Percentiles rank a stretch among this genome's conserved stretches.
phyloP scores from a whole-genome alignment of 140 eudicot species.

The Artemisia princeps region DNA sequence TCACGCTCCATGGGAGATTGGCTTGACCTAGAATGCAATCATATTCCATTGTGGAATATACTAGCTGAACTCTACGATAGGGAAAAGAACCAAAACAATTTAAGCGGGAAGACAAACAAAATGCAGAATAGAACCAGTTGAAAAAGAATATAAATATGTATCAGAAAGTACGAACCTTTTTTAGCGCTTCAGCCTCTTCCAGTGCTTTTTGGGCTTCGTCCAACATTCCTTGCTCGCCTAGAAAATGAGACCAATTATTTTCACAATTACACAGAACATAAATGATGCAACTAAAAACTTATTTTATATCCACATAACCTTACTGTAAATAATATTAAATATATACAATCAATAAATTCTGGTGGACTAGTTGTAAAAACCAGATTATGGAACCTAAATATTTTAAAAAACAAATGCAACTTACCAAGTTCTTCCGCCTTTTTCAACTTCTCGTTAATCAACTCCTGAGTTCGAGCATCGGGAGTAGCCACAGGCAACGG shows the following conservation, averaged over 20 bases:
- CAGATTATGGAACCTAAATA: neutral
- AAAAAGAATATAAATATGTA: neutral
- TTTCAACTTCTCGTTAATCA: conserved; percentile 93
- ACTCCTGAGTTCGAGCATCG: conserved; percentile 86
- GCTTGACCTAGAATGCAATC: conserved; percentile 28
- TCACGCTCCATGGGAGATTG: conserved; percentile 24
- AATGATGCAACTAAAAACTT: neutral
- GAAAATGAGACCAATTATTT: conserved; percentile 10
- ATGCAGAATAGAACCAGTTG: neutral
- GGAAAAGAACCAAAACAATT: conserved; percentile 4
- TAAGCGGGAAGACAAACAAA: conserved; percentile 9
- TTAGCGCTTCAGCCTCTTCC: conserved; percentile 98
- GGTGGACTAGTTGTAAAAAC: neutral
- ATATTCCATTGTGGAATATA: conserved; percentile 23
- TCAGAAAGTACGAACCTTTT: conserved; percentile 51
- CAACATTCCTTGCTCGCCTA: conserved; percentile 95
- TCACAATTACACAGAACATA: neutral
- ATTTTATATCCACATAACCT: neutral
- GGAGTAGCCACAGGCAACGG: conserved; percentile 67
- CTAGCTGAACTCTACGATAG: conserved; percentile 21
- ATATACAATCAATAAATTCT: neutral
- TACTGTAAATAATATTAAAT: neutral
- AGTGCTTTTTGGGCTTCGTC: conserved; percentile 92
- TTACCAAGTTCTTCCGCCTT: conserved; percentile 95
- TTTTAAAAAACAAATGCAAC: conserved; percentile 7